phyloP scores from a whole-genome alignment of 345 rosid species.

The Populus pruinosa region DNA sequence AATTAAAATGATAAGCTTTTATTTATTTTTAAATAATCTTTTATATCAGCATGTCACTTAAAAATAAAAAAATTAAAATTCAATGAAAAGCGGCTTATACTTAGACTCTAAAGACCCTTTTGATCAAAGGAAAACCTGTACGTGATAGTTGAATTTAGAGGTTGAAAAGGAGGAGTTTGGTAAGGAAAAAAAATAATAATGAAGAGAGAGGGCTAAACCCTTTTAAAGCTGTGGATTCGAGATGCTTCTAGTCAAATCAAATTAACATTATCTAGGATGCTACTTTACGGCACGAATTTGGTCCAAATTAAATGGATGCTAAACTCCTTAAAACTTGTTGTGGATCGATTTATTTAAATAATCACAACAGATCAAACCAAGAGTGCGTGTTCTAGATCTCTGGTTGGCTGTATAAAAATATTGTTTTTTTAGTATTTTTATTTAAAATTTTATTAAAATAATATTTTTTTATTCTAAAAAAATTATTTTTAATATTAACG shows the following conservation, averaged over 20 bases:
- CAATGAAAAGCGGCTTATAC: too few relatives aligned
- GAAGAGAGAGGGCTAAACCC: neutral
- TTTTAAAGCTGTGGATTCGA: neutral
- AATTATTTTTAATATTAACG: too few relatives aligned
- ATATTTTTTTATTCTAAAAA: too few relatives aligned
- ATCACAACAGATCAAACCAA: neutral
- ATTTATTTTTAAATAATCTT: too few relatives aligned
- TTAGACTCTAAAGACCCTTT: neutral
- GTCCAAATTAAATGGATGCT: constrained; percentile 12
- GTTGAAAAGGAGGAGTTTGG: neutral
- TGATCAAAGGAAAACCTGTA: neutral
- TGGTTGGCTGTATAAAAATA: too few relatives aligned
- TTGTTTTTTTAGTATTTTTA: too few relatives aligned
- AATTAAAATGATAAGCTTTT: too few relatives aligned
- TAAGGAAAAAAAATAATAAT: neutral
- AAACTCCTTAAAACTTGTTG: neutral
- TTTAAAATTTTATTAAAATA: too few relatives aligned
- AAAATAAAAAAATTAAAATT: too few relatives aligned
- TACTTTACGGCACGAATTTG: neutral
- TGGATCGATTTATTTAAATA: neutral
- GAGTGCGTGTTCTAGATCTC: neutral
- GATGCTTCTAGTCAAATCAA: constrained; percentile 3
- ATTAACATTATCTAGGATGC: neutral
- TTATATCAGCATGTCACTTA: too few relatives aligned
- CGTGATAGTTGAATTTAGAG: neutral